phyloP scores from a whole-genome alignment of 768 basidiomycete genomes.

The Piloderma croceum region DNA sequence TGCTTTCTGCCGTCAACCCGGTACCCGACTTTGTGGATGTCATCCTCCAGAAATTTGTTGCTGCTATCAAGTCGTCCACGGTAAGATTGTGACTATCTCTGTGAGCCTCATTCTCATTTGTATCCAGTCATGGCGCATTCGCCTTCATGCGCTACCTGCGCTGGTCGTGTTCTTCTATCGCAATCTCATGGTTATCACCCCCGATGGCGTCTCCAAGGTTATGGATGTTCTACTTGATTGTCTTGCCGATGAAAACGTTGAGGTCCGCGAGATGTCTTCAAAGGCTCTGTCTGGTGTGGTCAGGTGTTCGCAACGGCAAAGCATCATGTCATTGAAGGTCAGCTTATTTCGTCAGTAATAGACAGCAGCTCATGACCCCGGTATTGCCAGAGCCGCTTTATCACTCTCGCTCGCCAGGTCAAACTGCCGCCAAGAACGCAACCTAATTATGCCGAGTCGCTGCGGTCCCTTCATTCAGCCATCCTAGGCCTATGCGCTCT shows the following conservation, averaged over 20 bases:
- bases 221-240: conserved; percentile 84
- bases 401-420: conserved; percentile 52
- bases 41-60: conserved; percentile 56
- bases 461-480: conserved; percentile 78
- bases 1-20: conserved; percentile 77
- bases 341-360: conserved; percentile 1
- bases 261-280: conserved; percentile 89
- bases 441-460: conserved; percentile 62
- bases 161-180: conserved; percentile 89
- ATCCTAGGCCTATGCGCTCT: conserved; percentile 88
- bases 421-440: conserved; percentile 66
- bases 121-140: conserved; percentile 81
- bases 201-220: conserved; percentile 58
- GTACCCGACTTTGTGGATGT: conserved; percentile 58
- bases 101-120: conserved; percentile 4
- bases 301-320: conserved; percentile 84
- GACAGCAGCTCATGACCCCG: background rate
- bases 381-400: conserved; percentile 66
- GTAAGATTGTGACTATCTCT: conserved; percentile 35
- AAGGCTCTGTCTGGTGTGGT: conserved; percentile 82
- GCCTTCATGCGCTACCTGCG: conserved; percentile 81
- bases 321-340: conserved; percentile 80
- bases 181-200: conserved; percentile 73
- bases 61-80: conserved; percentile 71
- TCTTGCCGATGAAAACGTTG: conserved; percentile 84